phyloP scores from a whole-genome alignment of 2,329 filamentous ascomycete species.

The Neurospora crassa region DNA sequence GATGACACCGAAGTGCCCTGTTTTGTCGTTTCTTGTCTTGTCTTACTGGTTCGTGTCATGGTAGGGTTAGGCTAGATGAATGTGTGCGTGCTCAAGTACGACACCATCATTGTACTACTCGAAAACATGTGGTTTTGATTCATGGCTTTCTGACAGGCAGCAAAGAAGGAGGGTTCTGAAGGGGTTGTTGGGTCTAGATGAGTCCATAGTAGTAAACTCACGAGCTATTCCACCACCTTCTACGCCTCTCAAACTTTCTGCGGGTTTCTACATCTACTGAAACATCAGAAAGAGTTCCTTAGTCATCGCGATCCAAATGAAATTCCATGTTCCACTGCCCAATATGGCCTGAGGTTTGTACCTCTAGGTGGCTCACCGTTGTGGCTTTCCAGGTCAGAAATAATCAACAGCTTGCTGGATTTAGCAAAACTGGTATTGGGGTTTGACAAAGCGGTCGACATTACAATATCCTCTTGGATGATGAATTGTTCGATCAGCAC shows the following conservation, averaged over 20 bases:
- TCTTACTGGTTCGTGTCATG: not conserved
- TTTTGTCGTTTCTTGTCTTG: not conserved
- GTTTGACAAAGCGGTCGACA: not conserved
- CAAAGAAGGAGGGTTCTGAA: not conserved
- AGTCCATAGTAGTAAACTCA: not conserved
- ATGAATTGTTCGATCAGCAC: not conserved
- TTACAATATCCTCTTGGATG: not conserved
- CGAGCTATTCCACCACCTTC: not conserved
- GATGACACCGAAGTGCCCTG: not conserved
- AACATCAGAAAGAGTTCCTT: not conserved
- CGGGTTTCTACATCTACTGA: not conserved
- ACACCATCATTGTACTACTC: not conserved
- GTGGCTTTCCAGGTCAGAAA: not conserved
- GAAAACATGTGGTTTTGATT: not conserved
- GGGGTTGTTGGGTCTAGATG: not conserved
- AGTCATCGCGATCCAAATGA: not conserved
- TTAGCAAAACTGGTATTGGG: not conserved
- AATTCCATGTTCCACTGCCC: not conserved
- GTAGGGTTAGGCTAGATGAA: not conserved
- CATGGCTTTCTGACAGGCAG: not conserved
- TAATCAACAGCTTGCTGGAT: not conserved
- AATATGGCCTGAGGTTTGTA: not conserved
- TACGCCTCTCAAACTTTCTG: not conserved
- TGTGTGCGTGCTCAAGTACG: not conserved
- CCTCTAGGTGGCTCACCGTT: not conserved